Percentiles rank a stretch among this genome's conserved stretches.
Conservation (phyloP, 108 stramenopile genomes). For the Cylindrotheca fusiformis region DNA sequence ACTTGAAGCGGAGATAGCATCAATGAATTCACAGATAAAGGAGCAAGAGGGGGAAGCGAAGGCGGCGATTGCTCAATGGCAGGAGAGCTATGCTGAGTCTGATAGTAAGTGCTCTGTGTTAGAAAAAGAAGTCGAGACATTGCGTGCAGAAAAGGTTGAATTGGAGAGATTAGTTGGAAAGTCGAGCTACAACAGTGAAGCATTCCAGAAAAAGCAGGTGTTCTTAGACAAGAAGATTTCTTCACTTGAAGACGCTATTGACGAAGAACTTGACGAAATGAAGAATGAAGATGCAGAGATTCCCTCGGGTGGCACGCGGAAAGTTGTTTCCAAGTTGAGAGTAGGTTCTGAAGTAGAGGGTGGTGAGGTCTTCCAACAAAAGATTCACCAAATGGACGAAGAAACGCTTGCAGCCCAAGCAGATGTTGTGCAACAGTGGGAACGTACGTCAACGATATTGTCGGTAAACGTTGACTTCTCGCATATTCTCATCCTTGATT, state of each 20-base stretch:
- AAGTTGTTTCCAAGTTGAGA: background rate
- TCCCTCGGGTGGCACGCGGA: background rate
- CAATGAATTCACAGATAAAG: constrained; percentile 23
- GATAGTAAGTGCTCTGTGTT: constrained; percentile 12
- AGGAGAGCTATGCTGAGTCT: constrained; percentile 28
- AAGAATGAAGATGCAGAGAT: background rate
- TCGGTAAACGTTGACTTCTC: too few relatives aligned
- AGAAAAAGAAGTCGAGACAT: constrained; percentile 11
- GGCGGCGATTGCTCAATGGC: constrained; percentile 42
- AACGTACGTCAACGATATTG: too few relatives aligned
- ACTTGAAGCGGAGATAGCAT: constrained; percentile 18
- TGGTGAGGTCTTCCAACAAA: too few relatives aligned
- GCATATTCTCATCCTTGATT: too few relatives aligned
- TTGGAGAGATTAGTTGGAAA: background rate
- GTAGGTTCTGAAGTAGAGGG: background rate
- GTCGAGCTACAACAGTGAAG: background rate
- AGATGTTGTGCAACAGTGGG: constrained; percentile 30
- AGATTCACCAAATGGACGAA: too few relatives aligned
- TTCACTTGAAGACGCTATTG: background rate
- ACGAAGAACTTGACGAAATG: constrained; percentile 2
- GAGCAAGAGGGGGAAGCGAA: constrained; percentile 37
- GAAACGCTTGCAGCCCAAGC: constrained; percentile 6
- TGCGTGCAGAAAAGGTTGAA: background rate
- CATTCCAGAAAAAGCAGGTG: constrained; percentile 1
- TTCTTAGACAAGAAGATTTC: constrained; percentile 5